Percentiles rank a stretch among this genome's conserved stretches.
Evolutionary conservation across 441 rosid species (phyloP).

Genomic region (Cnidoscolus chayamansa): DNA sequence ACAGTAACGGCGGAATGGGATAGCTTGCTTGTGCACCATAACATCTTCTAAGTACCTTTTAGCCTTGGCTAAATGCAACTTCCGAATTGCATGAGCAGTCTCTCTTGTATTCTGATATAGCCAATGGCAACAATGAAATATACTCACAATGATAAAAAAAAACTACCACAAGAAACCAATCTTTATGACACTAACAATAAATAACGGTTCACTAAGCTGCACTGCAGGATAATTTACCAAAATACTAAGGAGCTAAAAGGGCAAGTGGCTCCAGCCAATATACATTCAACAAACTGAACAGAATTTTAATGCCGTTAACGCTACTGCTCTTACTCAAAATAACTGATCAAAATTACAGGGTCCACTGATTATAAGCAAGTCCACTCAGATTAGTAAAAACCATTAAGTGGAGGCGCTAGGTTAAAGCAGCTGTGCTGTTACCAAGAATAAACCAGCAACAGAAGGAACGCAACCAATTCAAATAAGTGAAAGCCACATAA

Average conservation of each 20-base stretch:
- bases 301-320: not conserved
- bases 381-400: not conserved
- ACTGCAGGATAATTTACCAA: not conserved
- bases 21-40: constrained; percentile 92
- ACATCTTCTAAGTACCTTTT: constrained; percentile 96
- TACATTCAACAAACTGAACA: not conserved
- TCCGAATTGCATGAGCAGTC: constrained; percentile 74
- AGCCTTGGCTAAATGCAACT: constrained; percentile 73
- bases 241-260: not conserved
- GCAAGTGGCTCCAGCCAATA: not conserved
- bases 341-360: not conserved
- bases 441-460: too few relatives aligned
- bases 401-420: not conserved
- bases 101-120: constrained; percentile 74
- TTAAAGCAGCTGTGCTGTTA: not conserved
- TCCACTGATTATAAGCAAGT: not conserved
- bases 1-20: constrained; percentile 91
- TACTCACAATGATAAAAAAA: not conserved
- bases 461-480: too few relatives aligned
- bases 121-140: not conserved
- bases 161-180: not conserved
- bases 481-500: too few relatives aligned
- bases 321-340: too few relatives aligned
- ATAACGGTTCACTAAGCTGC: not conserved
- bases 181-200: not conserved